phyloP scores from a whole-genome alignment of 2,329 filamentous ascomycete genomes.

The Nemania diffusa region DNA sequence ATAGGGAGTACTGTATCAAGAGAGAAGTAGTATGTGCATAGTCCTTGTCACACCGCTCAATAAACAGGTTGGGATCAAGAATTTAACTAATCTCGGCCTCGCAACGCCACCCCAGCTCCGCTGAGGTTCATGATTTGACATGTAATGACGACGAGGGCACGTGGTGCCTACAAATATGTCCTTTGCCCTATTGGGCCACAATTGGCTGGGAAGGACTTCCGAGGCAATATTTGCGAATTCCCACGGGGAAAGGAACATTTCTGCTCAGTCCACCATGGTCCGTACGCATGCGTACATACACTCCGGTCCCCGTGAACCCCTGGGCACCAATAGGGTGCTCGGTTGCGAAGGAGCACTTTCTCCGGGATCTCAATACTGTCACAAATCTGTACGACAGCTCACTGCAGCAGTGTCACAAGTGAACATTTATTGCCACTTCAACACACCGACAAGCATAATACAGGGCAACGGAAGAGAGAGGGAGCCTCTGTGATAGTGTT shows the following conservation, averaged over 20 bases:
- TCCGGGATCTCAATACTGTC: background rate
- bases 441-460: background rate
- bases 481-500: background rate
- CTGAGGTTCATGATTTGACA: background rate
- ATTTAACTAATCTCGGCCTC: background rate
- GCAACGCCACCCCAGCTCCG: background rate
- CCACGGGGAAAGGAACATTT: background rate
- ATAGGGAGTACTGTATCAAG: background rate
- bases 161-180: background rate
- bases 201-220: background rate
- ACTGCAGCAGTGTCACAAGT: conserved; percentile 8
- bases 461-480: background rate
- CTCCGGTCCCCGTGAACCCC: background rate
- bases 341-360: background rate
- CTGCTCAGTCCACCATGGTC: background rate
- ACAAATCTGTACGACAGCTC: conserved; percentile 12
- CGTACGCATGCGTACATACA: too few relatives aligned
- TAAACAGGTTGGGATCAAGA: background rate
- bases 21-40: background rate
- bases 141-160: background rate
- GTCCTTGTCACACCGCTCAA: background rate
- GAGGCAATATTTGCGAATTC: background rate
- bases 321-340: conserved; percentile 1
- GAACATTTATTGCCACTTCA: conserved; percentile 16
- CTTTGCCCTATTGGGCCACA: background rate